Evolutionary conservation across 2,329 filamentous ascomycete species (phyloP).

Genomic region (Verticillium albo-atrum): DNA sequence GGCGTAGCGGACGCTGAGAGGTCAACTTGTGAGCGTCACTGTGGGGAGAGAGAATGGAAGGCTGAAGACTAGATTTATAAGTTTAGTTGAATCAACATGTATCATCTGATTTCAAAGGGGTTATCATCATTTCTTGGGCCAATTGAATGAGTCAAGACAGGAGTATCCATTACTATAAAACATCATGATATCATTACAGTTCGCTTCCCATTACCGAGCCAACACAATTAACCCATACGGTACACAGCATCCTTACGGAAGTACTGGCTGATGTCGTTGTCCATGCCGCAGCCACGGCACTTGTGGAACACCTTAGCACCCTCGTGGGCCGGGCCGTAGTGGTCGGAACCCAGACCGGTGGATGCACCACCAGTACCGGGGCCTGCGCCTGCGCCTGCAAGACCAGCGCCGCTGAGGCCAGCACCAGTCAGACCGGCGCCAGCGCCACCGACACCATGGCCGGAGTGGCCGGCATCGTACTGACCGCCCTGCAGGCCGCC

Average conservation of each 20-base stretch:
- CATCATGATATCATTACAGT: not conserved
- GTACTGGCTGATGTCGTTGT: slow-evolving; percentile 15
- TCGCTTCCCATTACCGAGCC: not conserved
- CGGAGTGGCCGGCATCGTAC: slow-evolving; percentile 5
- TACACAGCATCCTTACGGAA: slow-evolving; percentile 13
- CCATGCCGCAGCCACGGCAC: slow-evolving; percentile 9
- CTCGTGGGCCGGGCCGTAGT: slow-evolving; percentile 12
- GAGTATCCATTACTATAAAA: not conserved
- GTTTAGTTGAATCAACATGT: too few relatives aligned
- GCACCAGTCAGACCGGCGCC: not conserved
- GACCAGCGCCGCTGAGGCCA: slow-evolving; percentile 1
- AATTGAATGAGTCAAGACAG: not conserved
- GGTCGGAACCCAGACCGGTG: slow-evolving; percentile 7
- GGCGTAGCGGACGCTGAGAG: not conserved
- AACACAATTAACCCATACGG: slow-evolving; percentile 1
- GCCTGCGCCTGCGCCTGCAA: slow-evolving; percentile 5
- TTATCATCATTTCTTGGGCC: too few relatives aligned
- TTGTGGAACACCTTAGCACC: slow-evolving; percentile 13
- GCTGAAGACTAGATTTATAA: too few relatives aligned
- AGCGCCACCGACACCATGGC: not conserved
- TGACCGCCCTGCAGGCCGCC: not conserved
- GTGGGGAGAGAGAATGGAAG: not conserved
- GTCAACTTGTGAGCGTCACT: not conserved
- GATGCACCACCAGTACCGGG: slow-evolving; percentile 5
- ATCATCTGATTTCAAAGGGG: too few relatives aligned